Evolutionary conservation across 2,329 filamentous ascomycete genomes (phyloP), one percentile per base, ranked within the genome.

Genomic region (Aspergillus vadensis): DNA sequence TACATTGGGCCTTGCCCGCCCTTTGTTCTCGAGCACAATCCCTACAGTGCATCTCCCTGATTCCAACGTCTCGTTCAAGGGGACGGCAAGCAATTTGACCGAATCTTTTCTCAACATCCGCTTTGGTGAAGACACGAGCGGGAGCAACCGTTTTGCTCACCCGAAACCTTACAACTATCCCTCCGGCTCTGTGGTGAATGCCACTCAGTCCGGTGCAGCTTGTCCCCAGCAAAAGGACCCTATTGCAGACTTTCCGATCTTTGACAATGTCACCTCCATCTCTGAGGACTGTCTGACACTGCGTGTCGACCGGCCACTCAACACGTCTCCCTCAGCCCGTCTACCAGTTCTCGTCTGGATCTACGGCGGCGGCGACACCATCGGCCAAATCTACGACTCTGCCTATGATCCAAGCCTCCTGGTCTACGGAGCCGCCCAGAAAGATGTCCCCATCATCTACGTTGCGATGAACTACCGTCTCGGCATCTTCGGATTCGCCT

Each of bases 261-360:
- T 50, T 10, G 23, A 50, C 54, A 60, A 60, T 49, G 38, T 48
- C 30, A 23, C 21, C 4, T 14, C 10, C 2, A 30, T n/a, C 10
- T 53, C 54, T 10, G 52, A 55, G 17, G 52, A 48, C 17, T 56
- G 39, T 30, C 17, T 55, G n/a, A 55, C 32, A 1, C 38, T 55
- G 15, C 32, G 38, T 5, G 25, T 55, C 14, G 52, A 41, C 2
- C 32, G 52, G 21, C 52, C 52, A 19, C n/a, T 19, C n/a, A 14
- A 43, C 38, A 41, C 38, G 4, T 21, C 39, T 15, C 0, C 39
- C 5, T 17, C 30, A 2, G 41, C 36, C 23, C 25, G 19, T 10
- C 54, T 56, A 21, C 54, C 54, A 7, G 54, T 56, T 12, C 39
- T 56, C 14, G 54, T 48, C 19, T 56, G 23, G 14, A 56, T 56